A percentile compares a stretch with the other conserved stretches of the same genome.
Conservation (phyloP, 768 basidiomycete species). For the Pleurotus platypus region DNA sequence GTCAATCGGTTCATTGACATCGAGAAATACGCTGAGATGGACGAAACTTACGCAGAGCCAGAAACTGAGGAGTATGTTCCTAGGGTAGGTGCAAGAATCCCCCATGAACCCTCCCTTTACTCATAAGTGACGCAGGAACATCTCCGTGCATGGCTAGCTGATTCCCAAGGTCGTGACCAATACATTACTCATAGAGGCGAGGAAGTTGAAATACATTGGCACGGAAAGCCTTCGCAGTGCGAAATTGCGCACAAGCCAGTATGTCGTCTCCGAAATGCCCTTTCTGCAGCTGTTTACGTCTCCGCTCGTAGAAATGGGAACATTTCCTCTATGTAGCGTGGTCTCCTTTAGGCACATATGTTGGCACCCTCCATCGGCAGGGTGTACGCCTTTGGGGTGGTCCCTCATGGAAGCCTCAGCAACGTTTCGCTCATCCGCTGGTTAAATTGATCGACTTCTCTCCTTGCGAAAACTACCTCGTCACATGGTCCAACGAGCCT, state of each 20-base stretch:
- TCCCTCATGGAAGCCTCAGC: slow-evolving; percentile 80
- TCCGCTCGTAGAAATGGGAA: slow-evolving; percentile 75
- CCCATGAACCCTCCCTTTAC: slow-evolving; percentile 4
- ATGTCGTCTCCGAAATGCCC: slow-evolving; percentile 21
- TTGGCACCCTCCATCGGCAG: slow-evolving; percentile 91
- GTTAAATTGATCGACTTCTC: slow-evolving; percentile 97
- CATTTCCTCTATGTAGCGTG: slow-evolving; percentile 91
- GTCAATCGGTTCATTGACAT: slow-evolving; percentile 89
- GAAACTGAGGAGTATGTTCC: slow-evolving; percentile 68
- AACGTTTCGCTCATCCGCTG: slow-evolving; percentile 92
- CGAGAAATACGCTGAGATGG: slow-evolving; percentile 73
- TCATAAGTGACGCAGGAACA: slow-evolving; percentile 63
- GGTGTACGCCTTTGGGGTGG: slow-evolving; percentile 98
- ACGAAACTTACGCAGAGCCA: slow-evolving; percentile 78
- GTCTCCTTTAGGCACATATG: slow-evolving; percentile 95
- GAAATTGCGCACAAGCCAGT: slow-evolving; percentile 81
- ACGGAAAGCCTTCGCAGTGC: slow-evolving; percentile 84
- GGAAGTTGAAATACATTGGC: slow-evolving; percentile 89
- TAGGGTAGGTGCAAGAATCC: slow-evolving; percentile 45
- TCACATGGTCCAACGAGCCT: slow-evolving; percentile 96
- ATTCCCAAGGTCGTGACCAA: slow-evolving; percentile 91
- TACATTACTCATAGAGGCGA: slow-evolving; percentile 92
- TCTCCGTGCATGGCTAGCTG: slow-evolving; percentile 91
- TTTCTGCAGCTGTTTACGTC: slow-evolving; percentile 8
- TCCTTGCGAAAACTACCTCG: slow-evolving; percentile 92